phyloP scores from a whole-genome alignment of 768 basidiomycete species.

The Harrya chromipes region DNA sequence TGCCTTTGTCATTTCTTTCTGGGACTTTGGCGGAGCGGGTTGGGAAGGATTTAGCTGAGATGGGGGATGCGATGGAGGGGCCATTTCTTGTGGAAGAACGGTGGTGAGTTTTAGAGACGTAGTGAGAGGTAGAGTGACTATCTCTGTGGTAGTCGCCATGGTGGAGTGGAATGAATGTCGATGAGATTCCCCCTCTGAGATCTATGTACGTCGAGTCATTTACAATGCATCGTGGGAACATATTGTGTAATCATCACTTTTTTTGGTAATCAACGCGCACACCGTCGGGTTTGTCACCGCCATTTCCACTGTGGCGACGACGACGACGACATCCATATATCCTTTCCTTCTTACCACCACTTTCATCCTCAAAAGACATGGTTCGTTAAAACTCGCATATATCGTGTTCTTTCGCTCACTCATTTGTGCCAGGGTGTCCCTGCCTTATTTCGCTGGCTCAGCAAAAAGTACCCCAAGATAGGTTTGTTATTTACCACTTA shows the following conservation, averaged over 20 bases:
- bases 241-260: conserved; percentile 13
- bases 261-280: conserved; percentile 9
- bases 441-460: conserved; percentile 96
- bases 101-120: conserved; percentile 21
- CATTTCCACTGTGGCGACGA: neutral
- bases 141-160: conserved; percentile 28
- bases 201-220: conserved; percentile 18
- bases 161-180: neutral
- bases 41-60: conserved; percentile 5
- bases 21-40: conserved; percentile 36
- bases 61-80: neutral
- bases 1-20: conserved; percentile 77
- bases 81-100: neutral
- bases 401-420: neutral
- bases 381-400: conserved; percentile 6
- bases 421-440: conserved; percentile 79
- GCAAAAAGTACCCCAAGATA: conserved; percentile 98
- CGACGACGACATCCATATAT: conserved; percentile 2
- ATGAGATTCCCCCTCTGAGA: neutral
- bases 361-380: conserved; percentile 12
- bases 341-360: neutral
- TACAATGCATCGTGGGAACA: conserved; percentile 13
- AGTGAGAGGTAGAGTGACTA: conserved; percentile 4
- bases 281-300: neutral
- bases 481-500: conserved; percentile 44